Percentiles rank a stretch among this genome's conserved stretches.
phyloP scores from a whole-genome alignment of 352 stramenopile genomes.

The Elongisporangium undulatum region DNA sequence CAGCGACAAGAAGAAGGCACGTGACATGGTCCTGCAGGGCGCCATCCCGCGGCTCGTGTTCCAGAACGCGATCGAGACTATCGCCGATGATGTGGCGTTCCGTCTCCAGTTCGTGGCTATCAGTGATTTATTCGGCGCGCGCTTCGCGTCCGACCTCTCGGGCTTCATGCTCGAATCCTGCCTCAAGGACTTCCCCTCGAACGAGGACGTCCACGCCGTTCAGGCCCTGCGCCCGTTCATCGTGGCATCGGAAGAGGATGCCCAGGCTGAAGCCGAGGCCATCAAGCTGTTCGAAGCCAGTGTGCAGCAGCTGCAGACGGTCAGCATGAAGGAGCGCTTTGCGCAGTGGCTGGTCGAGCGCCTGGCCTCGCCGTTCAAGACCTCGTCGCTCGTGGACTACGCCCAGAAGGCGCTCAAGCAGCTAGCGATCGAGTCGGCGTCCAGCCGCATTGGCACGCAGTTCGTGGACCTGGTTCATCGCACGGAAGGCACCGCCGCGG shows the following conservation, averaged over 20 bases:
- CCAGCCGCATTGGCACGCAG: conserved; percentile 31
- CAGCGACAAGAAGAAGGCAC: conserved; percentile 51
- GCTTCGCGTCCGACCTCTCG: conserved; percentile 58
- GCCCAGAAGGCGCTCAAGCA: conserved; percentile 50
- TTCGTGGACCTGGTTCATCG: conserved; percentile 76
- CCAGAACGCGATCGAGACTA: conserved; percentile 60
- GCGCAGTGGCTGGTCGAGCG: conserved; percentile 60
- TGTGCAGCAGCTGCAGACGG: conserved; percentile 30
- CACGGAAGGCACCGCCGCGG: conserved; percentile 42
- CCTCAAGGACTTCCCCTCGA: conserved; percentile 46
- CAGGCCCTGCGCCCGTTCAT: conserved; percentile 51
- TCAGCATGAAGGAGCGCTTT: conserved; percentile 60
- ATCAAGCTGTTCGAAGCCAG: conserved; percentile 62
- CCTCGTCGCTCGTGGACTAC: conserved; percentile 45
- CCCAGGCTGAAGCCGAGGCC: conserved; percentile 36
- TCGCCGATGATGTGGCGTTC: conserved; percentile 60
- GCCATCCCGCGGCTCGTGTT: conserved; percentile 84
- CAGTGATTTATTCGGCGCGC: conserved; percentile 60
- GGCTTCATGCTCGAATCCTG: conserved; percentile 69
- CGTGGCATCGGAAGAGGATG: conserved; percentile 25
- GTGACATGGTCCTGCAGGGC: conserved; percentile 67
- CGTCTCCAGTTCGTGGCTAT: conserved; percentile 75
- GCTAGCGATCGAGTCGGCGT: conserved; percentile 19
- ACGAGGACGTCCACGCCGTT: conserved; percentile 47
- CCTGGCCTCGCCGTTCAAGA: conserved; percentile 35